Evolutionary conservation across 306 rosid species (phyloP), one percentile per base, ranked within the genome.

Genomic region (Albizia julibrissin): DNA sequence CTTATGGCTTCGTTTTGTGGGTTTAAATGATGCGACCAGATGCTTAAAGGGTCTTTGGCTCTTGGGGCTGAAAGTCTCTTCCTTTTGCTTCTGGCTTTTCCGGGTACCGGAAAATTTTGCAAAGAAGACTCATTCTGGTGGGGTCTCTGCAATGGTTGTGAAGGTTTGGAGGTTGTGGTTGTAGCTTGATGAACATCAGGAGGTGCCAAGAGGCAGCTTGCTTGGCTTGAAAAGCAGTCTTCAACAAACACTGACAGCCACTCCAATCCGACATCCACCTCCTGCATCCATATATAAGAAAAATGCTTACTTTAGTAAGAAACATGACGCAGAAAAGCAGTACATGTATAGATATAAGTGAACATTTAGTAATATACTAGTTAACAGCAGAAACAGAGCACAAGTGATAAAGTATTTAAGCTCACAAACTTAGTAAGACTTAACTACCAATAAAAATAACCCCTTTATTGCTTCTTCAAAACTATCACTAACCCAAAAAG

Each of bases 71-170:
- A 37, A n/a, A 79, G 86, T 39, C 88, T 87, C 43, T 80, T 89
- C 68, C 94, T 89, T 70, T 91, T 89, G 89, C 92, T 91, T 81
- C 94, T 91, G 14, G 90, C 91, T 74, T 84, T 91, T 64, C 91
- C 73, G 3, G 92, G 91, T 29, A 91, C 90, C 6, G 65, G 65
- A 68, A 88, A 84, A 61, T 79, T 85, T 14, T 80, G 84, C 68
- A 80, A 74, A 50, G 72, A 33, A 49, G 65, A 52, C 34, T 78
- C 34, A 4, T 52, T 76, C 46, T 74, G 69, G 71, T 81, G 76
- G 61, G 79, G 12, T 22, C 78, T 83, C 73, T 75, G 85, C 66
- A 47, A 44, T 73, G 84, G 42, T 56, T 54, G 81, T 58, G 91
- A 79, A 79, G 88, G 69, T 47, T 86, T 84, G 18, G 75, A 73